Conservation (phyloP, 148 eudicot species). For the Amaranthus hypochondriacus region DNA sequence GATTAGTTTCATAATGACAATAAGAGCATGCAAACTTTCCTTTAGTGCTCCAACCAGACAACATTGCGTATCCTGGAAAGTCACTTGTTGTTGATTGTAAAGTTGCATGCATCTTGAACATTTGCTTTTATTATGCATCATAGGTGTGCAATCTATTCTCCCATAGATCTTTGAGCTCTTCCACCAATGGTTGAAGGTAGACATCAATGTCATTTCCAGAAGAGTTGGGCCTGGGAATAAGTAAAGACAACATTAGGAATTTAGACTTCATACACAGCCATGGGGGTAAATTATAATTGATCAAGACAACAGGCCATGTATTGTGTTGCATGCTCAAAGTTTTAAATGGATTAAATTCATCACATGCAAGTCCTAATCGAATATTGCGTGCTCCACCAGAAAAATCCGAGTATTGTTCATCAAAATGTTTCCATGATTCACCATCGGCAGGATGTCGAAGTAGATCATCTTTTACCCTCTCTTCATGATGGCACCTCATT, state of each 20-base stretch:
- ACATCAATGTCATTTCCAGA: conserved; percentile 6
- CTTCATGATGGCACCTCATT: background rate
- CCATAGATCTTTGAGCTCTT: conserved; percentile 5
- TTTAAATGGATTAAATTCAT: conserved; percentile 6
- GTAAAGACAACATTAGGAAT: background rate
- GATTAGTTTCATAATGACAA: background rate
- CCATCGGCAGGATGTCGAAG: background rate
- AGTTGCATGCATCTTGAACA: conserved; percentile 2
- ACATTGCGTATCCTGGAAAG: background rate
- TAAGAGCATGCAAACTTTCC: background rate
- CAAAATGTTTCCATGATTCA: background rate
- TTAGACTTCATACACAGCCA: background rate
- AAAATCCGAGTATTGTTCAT: background rate
- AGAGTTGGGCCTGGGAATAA: background rate
- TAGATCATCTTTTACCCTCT: background rate
- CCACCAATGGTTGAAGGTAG: conserved; percentile 2
- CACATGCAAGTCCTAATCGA: background rate
- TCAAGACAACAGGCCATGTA: background rate
- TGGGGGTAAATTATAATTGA: conserved; percentile 3
- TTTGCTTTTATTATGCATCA: background rate
- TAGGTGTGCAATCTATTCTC: background rate
- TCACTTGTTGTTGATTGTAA: background rate
- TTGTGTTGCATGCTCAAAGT: background rate
- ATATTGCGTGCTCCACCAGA: background rate
- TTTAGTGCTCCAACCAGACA: conserved; percentile 1